These are phyloP conservation scores for Phialophora expanda DNA, from an alignment of 2,329 filamentous ascomycete genomes.

Conservation along the genomic window DNA sequence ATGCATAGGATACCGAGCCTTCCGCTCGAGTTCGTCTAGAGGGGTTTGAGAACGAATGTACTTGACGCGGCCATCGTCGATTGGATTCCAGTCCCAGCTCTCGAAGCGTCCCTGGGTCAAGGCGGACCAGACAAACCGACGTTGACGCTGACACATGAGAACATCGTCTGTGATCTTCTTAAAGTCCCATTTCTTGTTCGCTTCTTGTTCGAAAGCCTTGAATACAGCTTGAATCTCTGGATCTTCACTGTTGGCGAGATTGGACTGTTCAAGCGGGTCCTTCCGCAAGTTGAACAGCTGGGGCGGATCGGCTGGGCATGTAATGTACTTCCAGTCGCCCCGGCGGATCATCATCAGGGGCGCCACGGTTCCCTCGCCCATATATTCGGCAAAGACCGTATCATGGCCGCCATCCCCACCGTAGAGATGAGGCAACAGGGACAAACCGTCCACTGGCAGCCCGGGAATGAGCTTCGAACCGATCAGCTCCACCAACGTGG, in stretches of 20 bases:
- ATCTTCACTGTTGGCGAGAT: conserved; percentile 62
- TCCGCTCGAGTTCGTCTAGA: conserved; percentile 78
- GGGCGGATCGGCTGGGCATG: conserved; percentile 79
- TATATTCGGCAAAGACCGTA: conserved; percentile 93
- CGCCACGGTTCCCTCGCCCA: conserved; percentile 86
- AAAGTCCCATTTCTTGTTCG: conserved; percentile 79
- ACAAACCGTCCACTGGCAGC: conserved; percentile 85
- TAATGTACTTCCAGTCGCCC: conserved; percentile 88
- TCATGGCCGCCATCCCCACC: conserved; percentile 65
- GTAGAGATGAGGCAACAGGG: conserved; percentile 77
- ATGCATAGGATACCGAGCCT: conserved; percentile 68
- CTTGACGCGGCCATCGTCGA: conserved; percentile 60
- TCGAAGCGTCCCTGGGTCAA: conserved; percentile 76
- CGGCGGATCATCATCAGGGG: conserved; percentile 94
- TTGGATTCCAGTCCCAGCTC: conserved; percentile 74
- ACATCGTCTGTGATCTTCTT: conserved; percentile 75
- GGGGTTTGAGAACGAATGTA: conserved; percentile 86
- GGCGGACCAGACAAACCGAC: conserved; percentile 78
- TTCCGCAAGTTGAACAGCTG: conserved; percentile 79
- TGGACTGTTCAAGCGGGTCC: conserved; percentile 78
- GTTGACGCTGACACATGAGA: conserved; percentile 75
- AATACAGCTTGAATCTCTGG: conserved; percentile 47
- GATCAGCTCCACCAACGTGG: conserved; percentile 83
- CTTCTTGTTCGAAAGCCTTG: conserved; percentile 73
- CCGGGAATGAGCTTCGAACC: conserved; percentile 70